phyloP scores from a whole-genome alignment of 768 basidiomycete genomes.

The Kockovaella imperatae region DNA sequence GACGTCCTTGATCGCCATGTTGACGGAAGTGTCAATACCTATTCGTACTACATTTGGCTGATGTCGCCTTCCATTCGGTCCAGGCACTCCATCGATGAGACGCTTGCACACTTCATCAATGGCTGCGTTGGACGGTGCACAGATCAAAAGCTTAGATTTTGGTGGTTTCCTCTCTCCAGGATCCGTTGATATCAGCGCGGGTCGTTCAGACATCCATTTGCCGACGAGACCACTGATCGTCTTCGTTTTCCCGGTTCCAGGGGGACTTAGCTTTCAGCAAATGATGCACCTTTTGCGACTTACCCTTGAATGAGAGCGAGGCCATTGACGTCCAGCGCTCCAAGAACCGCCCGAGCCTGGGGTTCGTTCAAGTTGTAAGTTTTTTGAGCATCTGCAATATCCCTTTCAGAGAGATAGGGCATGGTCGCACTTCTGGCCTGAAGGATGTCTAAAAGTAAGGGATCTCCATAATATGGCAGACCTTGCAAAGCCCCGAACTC shows the following conservation, averaged over 20 bases:
- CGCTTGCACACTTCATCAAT: constrained; percentile 92
- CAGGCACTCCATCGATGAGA: constrained; percentile 67
- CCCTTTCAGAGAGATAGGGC: constrained; percentile 49
- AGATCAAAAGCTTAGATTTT: constrained; percentile 71
- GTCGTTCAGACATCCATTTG: constrained; percentile 62
- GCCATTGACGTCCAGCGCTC: constrained; percentile 62
- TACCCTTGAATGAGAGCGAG: constrained; percentile 95
- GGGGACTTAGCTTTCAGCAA: constrained; percentile 57
- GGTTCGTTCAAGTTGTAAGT: constrained; percentile 78
- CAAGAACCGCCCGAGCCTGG: constrained; percentile 80
- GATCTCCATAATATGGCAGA: constrained; percentile 66
- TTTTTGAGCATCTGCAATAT: constrained; percentile 60
- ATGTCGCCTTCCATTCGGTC: constrained; percentile 52
- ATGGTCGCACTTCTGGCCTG: constrained; percentile 54
- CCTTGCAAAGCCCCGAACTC: constrained; percentile 83
- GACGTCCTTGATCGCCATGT: constrained; percentile 70
- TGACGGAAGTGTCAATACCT: constrained; percentile 67
- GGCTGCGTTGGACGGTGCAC: constrained; percentile 96
- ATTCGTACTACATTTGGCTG: constrained; percentile 80
- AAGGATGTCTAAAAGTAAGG: constrained; percentile 59
- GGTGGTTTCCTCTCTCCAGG: constrained; percentile 50
- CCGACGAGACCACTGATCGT: constrained; percentile 94
- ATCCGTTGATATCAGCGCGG: constrained; percentile 50
- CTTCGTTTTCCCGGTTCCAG: constrained; percentile 96
- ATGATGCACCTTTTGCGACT: constrained; percentile 10